Conservation (phyloP, 208 protist genomes). For the Leishmania aethiopica region DNA sequence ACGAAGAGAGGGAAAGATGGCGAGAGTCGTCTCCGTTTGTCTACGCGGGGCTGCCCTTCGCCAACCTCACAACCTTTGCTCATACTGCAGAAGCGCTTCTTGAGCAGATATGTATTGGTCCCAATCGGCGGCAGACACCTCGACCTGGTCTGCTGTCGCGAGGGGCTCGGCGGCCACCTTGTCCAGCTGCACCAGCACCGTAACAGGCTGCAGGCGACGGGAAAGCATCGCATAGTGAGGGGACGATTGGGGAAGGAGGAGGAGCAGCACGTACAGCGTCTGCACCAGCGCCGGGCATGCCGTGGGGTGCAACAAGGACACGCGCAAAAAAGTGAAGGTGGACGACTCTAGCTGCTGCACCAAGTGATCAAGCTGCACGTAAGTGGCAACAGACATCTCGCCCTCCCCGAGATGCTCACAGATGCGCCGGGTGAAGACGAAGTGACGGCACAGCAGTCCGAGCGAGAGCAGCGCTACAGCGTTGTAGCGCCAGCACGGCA, state of each 20-base stretch:
- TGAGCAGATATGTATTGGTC: slow-evolving; percentile 22
- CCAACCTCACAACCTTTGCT: slow-evolving; percentile 4
- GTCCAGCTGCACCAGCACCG: slow-evolving; percentile 37
- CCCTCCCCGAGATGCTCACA: slow-evolving; percentile 58
- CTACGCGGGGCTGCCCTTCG: neutral
- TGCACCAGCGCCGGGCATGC: slow-evolving; percentile 89
- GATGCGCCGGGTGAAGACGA: slow-evolving; percentile 76
- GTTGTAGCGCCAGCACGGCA: slow-evolving; percentile 89
- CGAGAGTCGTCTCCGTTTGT: neutral
- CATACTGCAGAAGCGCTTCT: slow-evolving; percentile 18
- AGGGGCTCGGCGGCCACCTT: neutral
- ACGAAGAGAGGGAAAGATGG: neutral
- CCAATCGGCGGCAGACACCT: slow-evolving; percentile 13
- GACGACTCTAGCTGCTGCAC: slow-evolving; percentile 97
- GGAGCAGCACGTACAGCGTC: slow-evolving; percentile 95
- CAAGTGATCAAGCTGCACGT: slow-evolving; percentile 96
- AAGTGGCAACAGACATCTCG: slow-evolving; percentile 92
- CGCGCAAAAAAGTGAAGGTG: slow-evolving; percentile 92
- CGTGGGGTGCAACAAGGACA: slow-evolving; percentile 90
- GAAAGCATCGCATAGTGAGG: slow-evolving; percentile 78
- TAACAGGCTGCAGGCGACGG: slow-evolving; percentile 46
- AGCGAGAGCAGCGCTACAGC: slow-evolving; percentile 91
- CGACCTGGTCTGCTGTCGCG: neutral
- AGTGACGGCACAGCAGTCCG: slow-evolving; percentile 90
- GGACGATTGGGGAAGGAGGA: slow-evolving; percentile 95